Evolutionary conservation across 768 basidiomycete genomes (phyloP), one percentile per base, ranked within the genome.

Genomic region (Gautieria morchelliformis): DNA sequence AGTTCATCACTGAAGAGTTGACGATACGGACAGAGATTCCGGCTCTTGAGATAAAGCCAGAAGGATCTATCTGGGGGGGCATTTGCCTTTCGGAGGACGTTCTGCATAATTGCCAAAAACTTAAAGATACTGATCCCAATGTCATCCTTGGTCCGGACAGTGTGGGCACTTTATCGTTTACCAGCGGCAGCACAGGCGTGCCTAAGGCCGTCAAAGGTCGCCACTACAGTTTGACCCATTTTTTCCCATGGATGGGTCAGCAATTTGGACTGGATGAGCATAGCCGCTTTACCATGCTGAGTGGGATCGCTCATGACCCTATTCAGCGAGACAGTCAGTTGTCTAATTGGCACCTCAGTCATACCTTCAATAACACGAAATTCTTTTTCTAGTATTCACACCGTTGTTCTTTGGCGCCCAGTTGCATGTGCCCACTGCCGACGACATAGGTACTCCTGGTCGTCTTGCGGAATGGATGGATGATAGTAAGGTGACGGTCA

Each of bases 211-310:
- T 99, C 19, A 81, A 81, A 60, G 96, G 96, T 0, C 75, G 96
- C 46, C 96, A 99, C 69, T 98, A 89, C 71, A 92, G 89, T 62
- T 73, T 99, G 62, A 99, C 96, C 0, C 96, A 98, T 68, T 99
- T 98, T 79, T 98, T 98, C 81, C 94, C 94, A 2, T 99, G 96
- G 96, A 98, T 99, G 96, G 87, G 87, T 20, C 73, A 91, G 67
- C 73, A 84, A 32, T 99, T 98, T 67, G 84, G 79, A 1, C 71
- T 99, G 49, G 73, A 76, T 39, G 75, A 83, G 58, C 71, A 76
- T 32, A 91, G 89, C 60, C 90, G 83, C 70, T 99, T 96, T 66
- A 98, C 96, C 0, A 98, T 99, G 96, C 79, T 99, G 32, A 94
- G 92, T 63, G 96, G 96, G 19, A 99, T 99, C 55, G 96, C 96